These are phyloP conservation scores for Dendrostoma leiphaemia DNA, from an alignment of 2,329 filamentous ascomycete genomes.

Conservation along the genomic window DNA sequence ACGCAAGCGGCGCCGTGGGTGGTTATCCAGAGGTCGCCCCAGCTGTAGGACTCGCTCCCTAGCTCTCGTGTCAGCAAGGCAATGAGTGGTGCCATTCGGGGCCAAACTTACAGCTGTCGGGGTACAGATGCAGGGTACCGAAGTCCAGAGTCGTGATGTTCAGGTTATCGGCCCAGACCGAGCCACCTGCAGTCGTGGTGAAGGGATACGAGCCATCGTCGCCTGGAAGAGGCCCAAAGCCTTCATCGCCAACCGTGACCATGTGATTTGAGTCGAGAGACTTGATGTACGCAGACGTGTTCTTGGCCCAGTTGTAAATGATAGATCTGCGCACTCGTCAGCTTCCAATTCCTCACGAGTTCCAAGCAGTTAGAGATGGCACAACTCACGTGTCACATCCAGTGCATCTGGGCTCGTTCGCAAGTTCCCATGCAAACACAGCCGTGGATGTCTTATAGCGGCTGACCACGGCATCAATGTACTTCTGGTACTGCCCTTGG, in stretches of 20 bases:
- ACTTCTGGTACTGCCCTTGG: constrained; percentile 54
- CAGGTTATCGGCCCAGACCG: constrained; percentile 50
- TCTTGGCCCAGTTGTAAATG: constrained; percentile 57
- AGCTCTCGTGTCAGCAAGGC: background rate
- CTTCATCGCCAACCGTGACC: constrained; percentile 62
- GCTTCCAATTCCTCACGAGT: background rate
- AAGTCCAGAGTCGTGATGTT: constrained; percentile 53
- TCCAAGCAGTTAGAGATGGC: too few relatives aligned
- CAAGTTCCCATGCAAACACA: constrained; percentile 55
- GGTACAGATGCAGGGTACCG: constrained; percentile 51
- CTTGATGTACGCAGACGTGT: constrained; percentile 62
- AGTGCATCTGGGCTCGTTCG: constrained; percentile 56
- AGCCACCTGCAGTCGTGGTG: constrained; percentile 42
- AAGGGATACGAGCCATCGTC: constrained; percentile 54
- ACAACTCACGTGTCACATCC: constrained; percentile 44
- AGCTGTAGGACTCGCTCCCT: constrained; percentile 18
- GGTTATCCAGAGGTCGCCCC: constrained; percentile 20
- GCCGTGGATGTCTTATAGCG: constrained; percentile 46
- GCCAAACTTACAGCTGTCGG: constrained; percentile 23
- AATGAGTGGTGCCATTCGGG: too few relatives aligned
- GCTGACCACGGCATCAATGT: constrained; percentile 46
- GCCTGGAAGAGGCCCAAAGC: constrained; percentile 37
- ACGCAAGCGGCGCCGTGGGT: constrained; percentile 20
- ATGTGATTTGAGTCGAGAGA: constrained; percentile 60
- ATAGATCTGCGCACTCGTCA: constrained; percentile 32